Base-by-base conservation (phyloP, 2,329 filamentous ascomycete genomes). In the Penicillium paneum region DNA sequence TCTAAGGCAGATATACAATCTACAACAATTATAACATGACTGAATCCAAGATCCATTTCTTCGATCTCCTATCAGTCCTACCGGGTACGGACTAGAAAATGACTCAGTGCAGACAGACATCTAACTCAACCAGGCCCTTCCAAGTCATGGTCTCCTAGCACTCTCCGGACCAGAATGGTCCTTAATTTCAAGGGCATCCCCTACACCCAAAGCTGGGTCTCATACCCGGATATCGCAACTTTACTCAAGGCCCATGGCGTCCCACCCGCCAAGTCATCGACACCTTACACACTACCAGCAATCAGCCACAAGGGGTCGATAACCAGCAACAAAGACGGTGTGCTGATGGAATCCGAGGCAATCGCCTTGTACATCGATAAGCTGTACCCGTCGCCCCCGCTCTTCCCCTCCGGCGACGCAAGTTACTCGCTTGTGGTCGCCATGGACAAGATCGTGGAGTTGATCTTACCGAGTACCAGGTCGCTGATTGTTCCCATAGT, bases 361-460 rank as follows among this genome's bases (percentile, higher is more conserved):
- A 72, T 73, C 38, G 64, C 68, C 38, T 21, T 57, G 15, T 68
- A 72, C 34, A 57, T 72, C 3, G 69, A 73, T 45, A 62, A 64
- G 21, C 28, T 60, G 2, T 71, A 63, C 52, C 68, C 69, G 1
- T 63, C 62, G 2, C 66, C 59, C 0, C 57, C 68, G 5, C 57
- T 73, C 26, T 72, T 71, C 46, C 71, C 70, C 6, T 70, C 64
- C 24, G 66, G 68, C 8, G 62, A 72, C 47, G 65, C 67, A 29
- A 73, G 71, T 54, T 68, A 69, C 48, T 64, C 68, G 3, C 62
- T 73, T 13, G 28, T 64, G 4, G 24, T 69, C 12, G 68, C 67
- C 2, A 60, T 64, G 31, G 19, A 31, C 13, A 60, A 58, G 34
- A 41, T 67, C 8, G 5, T 29, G 8, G 10, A 13, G 3, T 10